Evolutionary conservation across 257 asterid genomes (phyloP).

Genomic region (Knoxia roxburghii): DNA sequence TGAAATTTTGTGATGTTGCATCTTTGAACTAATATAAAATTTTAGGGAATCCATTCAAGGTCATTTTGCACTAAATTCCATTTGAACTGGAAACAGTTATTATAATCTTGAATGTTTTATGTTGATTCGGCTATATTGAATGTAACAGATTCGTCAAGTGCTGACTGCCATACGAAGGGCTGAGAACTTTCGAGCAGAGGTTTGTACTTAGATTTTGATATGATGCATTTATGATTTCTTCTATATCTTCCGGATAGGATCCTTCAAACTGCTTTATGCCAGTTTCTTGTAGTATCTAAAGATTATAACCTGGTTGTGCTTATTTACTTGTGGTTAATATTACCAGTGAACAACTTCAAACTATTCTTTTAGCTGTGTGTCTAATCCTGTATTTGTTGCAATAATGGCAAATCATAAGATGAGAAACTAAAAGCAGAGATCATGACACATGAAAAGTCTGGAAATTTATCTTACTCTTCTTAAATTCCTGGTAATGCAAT

Average conservation of each 20-base stretch:
- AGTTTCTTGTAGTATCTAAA: not conserved
- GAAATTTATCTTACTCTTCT: not conserved
- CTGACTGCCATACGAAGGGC: slow-evolving; percentile 74
- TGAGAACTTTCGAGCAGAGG: slow-evolving; percentile 63
- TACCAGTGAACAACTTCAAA: not conserved
- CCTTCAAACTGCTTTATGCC: too few relatives aligned
- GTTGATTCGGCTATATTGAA: slow-evolving; percentile 3
- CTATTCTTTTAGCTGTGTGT: not conserved
- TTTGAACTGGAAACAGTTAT: not conserved
- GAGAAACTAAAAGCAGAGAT: not conserved
- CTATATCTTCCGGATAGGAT: not conserved
- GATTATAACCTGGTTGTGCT: not conserved
- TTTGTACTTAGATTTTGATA: slow-evolving; percentile 32
- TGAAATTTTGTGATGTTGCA: not conserved
- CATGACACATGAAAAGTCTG: not conserved
- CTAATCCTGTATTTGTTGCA: not conserved
- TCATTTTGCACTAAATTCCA: not conserved
- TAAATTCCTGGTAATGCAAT: not conserved
- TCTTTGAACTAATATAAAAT: not conserved
- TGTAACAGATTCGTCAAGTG: slow-evolving; percentile 69
- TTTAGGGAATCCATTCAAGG: not conserved
- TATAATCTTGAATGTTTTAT: not conserved
- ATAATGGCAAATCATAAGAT: not conserved
- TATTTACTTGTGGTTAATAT: not conserved
- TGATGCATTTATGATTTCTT: not conserved